Percentiles rank a stretch among this genome's conserved stretches.
Conservation (phyloP, 176 grass and related monocot species). For the Musa troglodytarum region DNA sequence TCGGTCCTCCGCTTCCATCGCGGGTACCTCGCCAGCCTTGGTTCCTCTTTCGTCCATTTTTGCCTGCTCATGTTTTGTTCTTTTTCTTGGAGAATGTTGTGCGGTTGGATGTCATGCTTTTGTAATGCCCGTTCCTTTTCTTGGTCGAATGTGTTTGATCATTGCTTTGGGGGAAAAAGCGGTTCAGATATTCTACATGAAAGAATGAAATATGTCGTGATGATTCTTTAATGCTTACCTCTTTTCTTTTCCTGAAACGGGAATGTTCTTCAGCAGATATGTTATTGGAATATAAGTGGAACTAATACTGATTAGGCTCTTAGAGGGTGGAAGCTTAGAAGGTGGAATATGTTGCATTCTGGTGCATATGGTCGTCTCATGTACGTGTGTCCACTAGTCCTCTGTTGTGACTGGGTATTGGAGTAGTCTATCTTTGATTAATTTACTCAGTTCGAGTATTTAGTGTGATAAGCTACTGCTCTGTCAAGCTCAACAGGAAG, state of each 20-base stretch:
- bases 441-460: too few relatives aligned
- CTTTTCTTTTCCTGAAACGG: background rate
- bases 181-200: background rate
- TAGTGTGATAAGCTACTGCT: too few relatives aligned
- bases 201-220: background rate
- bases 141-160: background rate
- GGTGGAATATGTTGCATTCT: background rate
- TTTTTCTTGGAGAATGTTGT: background rate
- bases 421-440: too few relatives aligned
- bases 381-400: background rate
- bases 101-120: background rate
- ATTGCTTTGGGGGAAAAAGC: background rate
- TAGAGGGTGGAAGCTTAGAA: too few relatives aligned
- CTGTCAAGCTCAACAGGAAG: too few relatives aligned
- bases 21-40: background rate
- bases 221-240: background rate
- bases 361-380: background rate
- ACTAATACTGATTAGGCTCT: background rate
- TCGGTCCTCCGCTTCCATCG: background rate
- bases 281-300: background rate
- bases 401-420: background rate
- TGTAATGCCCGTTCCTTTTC: background rate
- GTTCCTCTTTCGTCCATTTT: background rate
- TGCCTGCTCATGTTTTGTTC: background rate
- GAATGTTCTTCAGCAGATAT: background rate